These are phyloP conservation scores for Penicillium paxilli DNA, from an alignment of 495 filamentous ascomycete species.

Conservation along the genomic window DNA sequence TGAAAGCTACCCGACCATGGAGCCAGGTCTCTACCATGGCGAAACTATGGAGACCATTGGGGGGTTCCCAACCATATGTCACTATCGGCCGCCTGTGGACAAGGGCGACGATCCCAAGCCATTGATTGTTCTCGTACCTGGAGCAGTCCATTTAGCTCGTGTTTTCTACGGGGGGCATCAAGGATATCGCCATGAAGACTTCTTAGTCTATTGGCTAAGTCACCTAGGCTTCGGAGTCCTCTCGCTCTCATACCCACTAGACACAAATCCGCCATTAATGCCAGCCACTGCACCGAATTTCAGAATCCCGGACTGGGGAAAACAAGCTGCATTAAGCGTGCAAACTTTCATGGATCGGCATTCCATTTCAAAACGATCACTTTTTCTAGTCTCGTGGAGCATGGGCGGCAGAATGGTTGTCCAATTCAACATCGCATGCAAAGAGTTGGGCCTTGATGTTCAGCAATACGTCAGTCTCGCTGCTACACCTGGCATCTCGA, in stretches of 20 bases:
- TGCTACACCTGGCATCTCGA: constrained; percentile 22
- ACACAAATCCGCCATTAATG: constrained; percentile 16
- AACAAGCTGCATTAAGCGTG: constrained; percentile 16
- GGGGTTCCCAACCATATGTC: constrained; percentile 21
- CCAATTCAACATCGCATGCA: constrained; percentile 17
- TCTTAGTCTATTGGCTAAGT: constrained; percentile 19
- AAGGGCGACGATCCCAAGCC: constrained; percentile 3
- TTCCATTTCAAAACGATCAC: not conserved
- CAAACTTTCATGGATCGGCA: constrained; percentile 10
- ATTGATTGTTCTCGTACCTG: constrained; percentile 23
- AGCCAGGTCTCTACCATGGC: constrained; percentile 11
- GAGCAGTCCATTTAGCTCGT: constrained; percentile 17
- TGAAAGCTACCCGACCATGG: no score
- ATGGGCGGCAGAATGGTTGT: constrained; percentile 26
- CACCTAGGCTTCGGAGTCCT: constrained; percentile 17
- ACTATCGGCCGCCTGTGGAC: constrained; percentile 11
- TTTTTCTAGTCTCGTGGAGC: constrained; percentile 23
- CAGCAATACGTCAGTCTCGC: constrained; percentile 20
- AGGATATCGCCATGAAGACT: constrained; percentile 11
- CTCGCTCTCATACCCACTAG: constrained; percentile 27
- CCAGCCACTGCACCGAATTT: constrained; percentile 11
- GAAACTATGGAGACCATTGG: constrained; percentile 17
- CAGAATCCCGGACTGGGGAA: constrained; percentile 22
- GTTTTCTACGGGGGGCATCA: constrained; percentile 28
- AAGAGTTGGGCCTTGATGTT: constrained; percentile 15